Base-by-base conservation (phyloP, 75 land plant genomes). In the Larix kaempferi region DNA sequence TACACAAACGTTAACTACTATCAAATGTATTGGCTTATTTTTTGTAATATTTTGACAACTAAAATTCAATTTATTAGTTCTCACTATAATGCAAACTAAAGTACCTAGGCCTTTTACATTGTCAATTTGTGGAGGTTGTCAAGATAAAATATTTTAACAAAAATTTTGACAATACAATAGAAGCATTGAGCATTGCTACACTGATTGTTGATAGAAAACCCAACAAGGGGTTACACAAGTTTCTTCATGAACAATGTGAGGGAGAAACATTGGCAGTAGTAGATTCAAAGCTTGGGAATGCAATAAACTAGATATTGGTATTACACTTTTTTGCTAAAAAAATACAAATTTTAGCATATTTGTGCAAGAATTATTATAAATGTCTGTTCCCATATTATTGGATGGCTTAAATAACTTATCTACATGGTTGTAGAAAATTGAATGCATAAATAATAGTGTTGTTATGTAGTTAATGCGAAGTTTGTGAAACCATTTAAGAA, bases 401-500 rank as follows among this genome's bases (percentile, higher is more conserved):
- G 52, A 44, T 44, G 52, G 8, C 52, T 44, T 44, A 44, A 44
- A 44, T 7, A 10, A 44, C 52, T 7, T 44, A 8, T 44, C 52
- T 44, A 44, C 52, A 44, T 44, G 52, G 52, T 17, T 69, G 37
- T 87, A 96, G 99, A 78, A 94, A 91, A 94, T 97, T 49, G 91
- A 94, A 27, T 94, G 97, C 71, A 80, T 97, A n/a, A 95, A 94
- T 83, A 97, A 91, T 78, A 83, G 80, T 73, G 85, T 89, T 64
- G 92, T 91, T 3, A 88, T 93, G 87, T 98, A 94, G 83, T 80
- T 97, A 78, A 88, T 97, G 92, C 91, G 98, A 72, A 98, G 98
- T 27, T 49, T 97, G 23, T 84, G 98, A 73, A 85, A 80, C 37
- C 95, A 92, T 79, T 80, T 92, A 77, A 88, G 85, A 69, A 98